Evolutionary conservation across 192 early-diverging fungal species (phyloP).

Genomic region (Backusella westeae): DNA sequence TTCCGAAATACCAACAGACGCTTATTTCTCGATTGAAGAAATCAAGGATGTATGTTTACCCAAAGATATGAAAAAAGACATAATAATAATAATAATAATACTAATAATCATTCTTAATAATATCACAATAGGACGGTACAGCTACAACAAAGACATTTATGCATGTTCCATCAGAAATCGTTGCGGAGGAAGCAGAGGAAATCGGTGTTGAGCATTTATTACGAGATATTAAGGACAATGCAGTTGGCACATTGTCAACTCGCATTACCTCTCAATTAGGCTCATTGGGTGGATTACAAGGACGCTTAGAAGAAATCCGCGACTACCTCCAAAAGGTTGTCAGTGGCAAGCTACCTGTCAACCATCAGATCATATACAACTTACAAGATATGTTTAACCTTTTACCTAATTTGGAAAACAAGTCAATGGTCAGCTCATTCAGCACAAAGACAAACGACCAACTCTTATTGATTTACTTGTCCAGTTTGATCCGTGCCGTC

Average conservation of each 20-base stretch:
- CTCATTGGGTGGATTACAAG: conserved; percentile 86
- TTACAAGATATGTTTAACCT: conserved; percentile 98
- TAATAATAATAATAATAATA: not conserved
- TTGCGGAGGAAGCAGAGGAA: conserved; percentile 99
- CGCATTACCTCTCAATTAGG: conserved; percentile 89
- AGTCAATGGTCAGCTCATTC: conserved; percentile 79
- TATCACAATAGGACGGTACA: conserved; percentile 80
- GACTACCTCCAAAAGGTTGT: conserved; percentile 89
- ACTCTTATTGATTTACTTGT: conserved; percentile 91
- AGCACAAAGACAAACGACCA: conserved; percentile 96
- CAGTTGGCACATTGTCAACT: conserved; percentile 93
- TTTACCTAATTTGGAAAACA: conserved; percentile 86
- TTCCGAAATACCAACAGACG: conserved; percentile 92
- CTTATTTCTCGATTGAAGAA: conserved; percentile 97
- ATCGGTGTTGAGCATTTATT: conserved; percentile 99
- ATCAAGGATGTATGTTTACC: conserved; percentile 82
- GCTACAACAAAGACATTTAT: conserved; percentile 96
- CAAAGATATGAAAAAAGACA: too few species aligned
- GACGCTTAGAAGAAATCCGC: conserved; percentile 83
- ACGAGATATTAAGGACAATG: conserved; percentile 97
- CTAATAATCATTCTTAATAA: not conserved
- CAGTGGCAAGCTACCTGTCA: conserved; percentile 81
- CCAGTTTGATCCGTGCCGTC: conserved; percentile 86
- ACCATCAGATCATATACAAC: conserved; percentile 97
- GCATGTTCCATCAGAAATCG: conserved; percentile 93